Base-by-base conservation (phyloP, 768 basidiomycete species). In the Serendipita sp. region DNA sequence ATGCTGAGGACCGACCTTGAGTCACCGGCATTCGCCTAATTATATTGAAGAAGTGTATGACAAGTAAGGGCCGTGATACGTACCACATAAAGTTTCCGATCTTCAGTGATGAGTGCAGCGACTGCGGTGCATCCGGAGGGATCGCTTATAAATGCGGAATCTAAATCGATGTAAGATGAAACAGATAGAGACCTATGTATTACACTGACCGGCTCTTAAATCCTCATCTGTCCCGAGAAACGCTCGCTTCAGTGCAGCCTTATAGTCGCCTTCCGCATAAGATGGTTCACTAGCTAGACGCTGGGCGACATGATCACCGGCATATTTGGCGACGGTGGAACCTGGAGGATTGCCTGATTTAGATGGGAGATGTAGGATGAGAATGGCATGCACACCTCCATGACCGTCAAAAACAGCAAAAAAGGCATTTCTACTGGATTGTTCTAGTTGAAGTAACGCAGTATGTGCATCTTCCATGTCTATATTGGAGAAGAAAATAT, bases 361-460 rank as follows among this genome's bases (percentile, higher is more conserved):
- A 40, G 23, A n/a, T 6, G n/a, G 48, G 5, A 6, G 68, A 16
- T 33, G 58, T 44, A n/a, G 63, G 27, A 31, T 3, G 23, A 13
- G 34, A 40, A 36, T 62, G 58, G 60, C 36, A 46, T 63, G 73
- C 82, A 68, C 70, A 91, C 95, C 96, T 66, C 96, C 96, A 72
- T 99, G 96, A 34, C 96, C 96, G 75, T 99, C 96, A 71, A 96
- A 98, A 1, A 99, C 94, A 33, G 88, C 95, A 70, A 98, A 96
- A 76, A 97, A 94, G 0, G 89, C 80, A 72, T 86, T 88, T 60
- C 55, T 29, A 60, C 55, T 60, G 16, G 55, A 23, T 23, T 48
- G 45, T 65, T 87, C 84, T 64, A 96, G 76, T 67, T 84, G 78
- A 52, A 94, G 77, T 31, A 88, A 75, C 44, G 83, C 79, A 16